Evolutionary conservation across 306 rosid species (phyloP), one percentile per base, ranked within the genome.

Genomic region (Lotus japonicus): DNA sequence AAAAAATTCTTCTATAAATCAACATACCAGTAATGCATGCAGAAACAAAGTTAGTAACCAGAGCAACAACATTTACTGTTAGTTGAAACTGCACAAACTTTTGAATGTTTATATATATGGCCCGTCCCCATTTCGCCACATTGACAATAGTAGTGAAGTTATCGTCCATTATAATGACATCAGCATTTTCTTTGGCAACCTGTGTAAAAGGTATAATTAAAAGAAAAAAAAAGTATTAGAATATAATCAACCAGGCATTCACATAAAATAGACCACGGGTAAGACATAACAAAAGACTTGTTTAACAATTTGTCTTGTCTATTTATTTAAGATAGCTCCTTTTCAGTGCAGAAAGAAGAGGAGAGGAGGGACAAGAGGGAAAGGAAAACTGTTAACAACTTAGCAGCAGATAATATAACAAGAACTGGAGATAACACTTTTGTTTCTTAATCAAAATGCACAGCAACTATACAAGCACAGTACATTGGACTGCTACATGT

Each of bases 141-240:
- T 87, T 89, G 46, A 92, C 92, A 64, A 92, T 89, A 6, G 96
- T 92, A 16, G 73, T 6, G 66, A 92, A 92, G 74, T 92, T 87
- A 75, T 92, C 98, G 43, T 92, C 98, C 91, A 92, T 73, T 76
- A 92, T 87, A 75, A 92, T 89, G 61, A 89, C 95, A 78, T 85
- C 98, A 0, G 98, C 96, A 78, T 82, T 89, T 83, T 92, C 96
- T 68, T 92, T 92, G 62, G 98, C 96, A 11, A 92, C 98, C 98
- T 92, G 87, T 92, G 87, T 48, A 55, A 9, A 73, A 41, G 55
- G 43, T 54, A 51, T 69, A 63, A 74, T 79, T 68, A 57, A 56
- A 41, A 19, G 41, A 56, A 17, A 14, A 41, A 19, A 50, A 56
- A 17, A 14, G 33, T 23, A 51, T 17, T 46, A 52, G 13, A 71